Evolutionary conservation across 2,329 filamentous ascomycete genomes (phyloP), one percentile per base, ranked within the genome.

Genomic region (Aspergillus ustus): DNA sequence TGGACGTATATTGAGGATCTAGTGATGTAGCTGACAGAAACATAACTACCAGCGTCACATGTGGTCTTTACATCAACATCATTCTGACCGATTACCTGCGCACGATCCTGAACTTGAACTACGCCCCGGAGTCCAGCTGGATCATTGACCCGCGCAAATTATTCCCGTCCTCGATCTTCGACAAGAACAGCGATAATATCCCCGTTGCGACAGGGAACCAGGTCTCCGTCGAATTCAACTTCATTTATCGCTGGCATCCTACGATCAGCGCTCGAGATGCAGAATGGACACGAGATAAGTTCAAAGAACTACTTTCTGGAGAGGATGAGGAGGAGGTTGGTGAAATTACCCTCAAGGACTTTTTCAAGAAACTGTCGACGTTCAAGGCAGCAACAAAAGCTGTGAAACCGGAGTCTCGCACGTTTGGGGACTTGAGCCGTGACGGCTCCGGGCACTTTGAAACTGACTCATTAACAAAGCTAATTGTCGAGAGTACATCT

Each of bases 151-250:
- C 87, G 2, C 83, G 88, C 25, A 80, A 82, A 11, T n/a, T n/a
- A n/a, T n/a, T n/a, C n/a, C 82, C 87, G 0, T 84, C 87, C 25
- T 80, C 73, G 66, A 74, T 80, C 1, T 66, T 77, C 15, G 70
- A 77, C 57, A 72, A 75, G 2, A n/a, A n/a, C n/a, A n/a, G n/a
- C n/a, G 75, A 82, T 19, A 81, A 81, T 3, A 79, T 84, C 0
- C 78, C 82, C 0, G 78, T 84, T 46, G 88, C 85, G 1, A 80
- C 85, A 3, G 87, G 88, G 13, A 90, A 90, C 68, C 86, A 89
- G 66, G 87, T 89, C 51, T 87, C 84, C 49, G 87, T 85, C 4
- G 87, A 90, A 72, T 90, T 90, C 76, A 90, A 89, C 63, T 77
- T 90, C 29, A 78, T 89, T 1, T 90, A 90, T 69, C 81, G 87